phyloP scores from a whole-genome alignment of 2,329 filamentous ascomycete genomes.

The Fusarium chlamydosporum region DNA sequence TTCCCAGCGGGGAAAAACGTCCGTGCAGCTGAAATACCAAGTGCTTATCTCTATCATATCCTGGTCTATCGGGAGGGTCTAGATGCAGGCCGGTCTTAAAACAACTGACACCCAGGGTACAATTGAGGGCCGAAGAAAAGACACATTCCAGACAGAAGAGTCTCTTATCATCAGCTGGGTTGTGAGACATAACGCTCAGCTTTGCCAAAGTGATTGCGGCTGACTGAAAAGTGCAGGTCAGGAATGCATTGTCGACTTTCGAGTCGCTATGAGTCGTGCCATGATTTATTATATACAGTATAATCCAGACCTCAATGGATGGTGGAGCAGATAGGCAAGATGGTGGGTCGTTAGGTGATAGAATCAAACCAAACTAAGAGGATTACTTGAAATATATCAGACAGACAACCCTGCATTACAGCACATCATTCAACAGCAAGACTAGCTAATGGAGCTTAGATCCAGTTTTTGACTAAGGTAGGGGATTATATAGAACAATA shows the following conservation, averaged over 20 bases:
- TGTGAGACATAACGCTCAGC: background rate
- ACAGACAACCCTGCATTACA: no score
- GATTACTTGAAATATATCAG: no score
- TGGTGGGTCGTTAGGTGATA: no score
- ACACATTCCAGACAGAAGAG: background rate
- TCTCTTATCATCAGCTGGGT: background rate
- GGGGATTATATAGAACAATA: no score
- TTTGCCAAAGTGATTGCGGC: background rate
- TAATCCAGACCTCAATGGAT: no score
- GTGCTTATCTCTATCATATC: background rate
- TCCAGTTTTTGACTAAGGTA: no score
- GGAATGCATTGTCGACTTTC: background rate
- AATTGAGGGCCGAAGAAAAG: background rate
- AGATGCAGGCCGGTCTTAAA: background rate
- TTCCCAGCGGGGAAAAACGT: slow-evolving; percentile 1
- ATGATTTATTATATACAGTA: no score
- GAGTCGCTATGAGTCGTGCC: accelerated
- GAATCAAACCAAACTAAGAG: no score
- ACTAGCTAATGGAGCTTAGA: no score
- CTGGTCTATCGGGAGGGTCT: background rate
- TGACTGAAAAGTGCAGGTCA: background rate
- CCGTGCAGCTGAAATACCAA: slow-evolving; percentile 5
- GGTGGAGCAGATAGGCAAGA: no score
- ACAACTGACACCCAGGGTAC: background rate
- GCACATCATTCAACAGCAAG: no score